A percentile compares a stretch with the other conserved stretches of the same genome.
Evolutionary conservation across 164 flowering plant genomes (phyloP).

Genomic region (Sextonia rubra): DNA sequence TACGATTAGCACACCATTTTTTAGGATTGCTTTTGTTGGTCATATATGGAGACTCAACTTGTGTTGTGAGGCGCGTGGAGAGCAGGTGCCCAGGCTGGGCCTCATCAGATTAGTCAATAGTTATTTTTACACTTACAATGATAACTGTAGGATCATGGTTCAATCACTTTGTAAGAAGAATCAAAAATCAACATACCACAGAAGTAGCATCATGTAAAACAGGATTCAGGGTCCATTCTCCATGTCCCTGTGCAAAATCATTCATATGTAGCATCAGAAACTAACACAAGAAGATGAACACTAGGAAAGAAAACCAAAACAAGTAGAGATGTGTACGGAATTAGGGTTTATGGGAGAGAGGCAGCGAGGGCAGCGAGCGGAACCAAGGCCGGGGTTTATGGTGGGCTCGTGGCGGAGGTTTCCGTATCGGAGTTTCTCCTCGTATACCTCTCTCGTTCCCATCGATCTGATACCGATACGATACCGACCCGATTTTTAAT

Average conservation of each 20-base stretch:
- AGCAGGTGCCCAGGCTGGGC: too few relatives aligned
- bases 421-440: slow-evolving; percentile 66
- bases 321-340: slow-evolving; percentile 29
- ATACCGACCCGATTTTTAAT: too few relatives aligned
- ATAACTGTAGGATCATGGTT: too few relatives aligned
- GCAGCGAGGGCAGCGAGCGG: slow-evolving; percentile 89
- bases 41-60: too few relatives aligned
- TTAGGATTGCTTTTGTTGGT: too few relatives aligned
- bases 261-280: not conserved
- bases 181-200: slow-evolving; percentile 45
- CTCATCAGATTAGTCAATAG: too few relatives aligned
- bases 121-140: too few relatives aligned
- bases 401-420: slow-evolving; percentile 80
- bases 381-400: slow-evolving; percentile 88
- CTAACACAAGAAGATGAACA: not conserved
- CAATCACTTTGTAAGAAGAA: too few relatives aligned
- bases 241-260: slow-evolving; percentile 35
- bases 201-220: slow-evolving; percentile 78
- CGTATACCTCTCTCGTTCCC: slow-evolving; percentile 94
- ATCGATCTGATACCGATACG: slow-evolving; percentile 19
- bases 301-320: not conserved
- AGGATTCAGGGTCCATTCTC: slow-evolving; percentile 70
- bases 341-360: slow-evolving; percentile 64
- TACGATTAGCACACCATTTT: too few relatives aligned
- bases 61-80: too few relatives aligned